A percentile compares a stretch with the other conserved stretches of the same genome.
phyloP scores from a whole-genome alignment of 352 stramenopile genomes.

The Phytophthora quininea region DNA sequence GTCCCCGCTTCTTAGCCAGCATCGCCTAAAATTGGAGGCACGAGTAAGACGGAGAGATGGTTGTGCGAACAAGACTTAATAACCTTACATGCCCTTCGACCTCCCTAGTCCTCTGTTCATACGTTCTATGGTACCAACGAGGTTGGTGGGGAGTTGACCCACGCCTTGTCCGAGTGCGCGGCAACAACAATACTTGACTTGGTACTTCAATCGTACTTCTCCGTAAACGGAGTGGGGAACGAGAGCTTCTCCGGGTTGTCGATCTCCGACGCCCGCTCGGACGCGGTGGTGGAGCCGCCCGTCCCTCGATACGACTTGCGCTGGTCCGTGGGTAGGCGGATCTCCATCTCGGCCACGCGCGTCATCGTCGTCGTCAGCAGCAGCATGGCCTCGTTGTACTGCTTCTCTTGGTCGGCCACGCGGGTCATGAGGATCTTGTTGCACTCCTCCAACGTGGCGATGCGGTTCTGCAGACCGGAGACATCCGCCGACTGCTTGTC shows the following conservation, averaged over 20 bases:
- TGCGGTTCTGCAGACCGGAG: slow-evolving; percentile 52
- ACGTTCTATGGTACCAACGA: slow-evolving; percentile 21
- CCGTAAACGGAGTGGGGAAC: slow-evolving; percentile 61
- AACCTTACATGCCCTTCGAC: slow-evolving; percentile 25
- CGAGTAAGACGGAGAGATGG: slow-evolving; percentile 1
- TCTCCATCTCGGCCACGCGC: slow-evolving; percentile 83
- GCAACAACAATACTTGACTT: slow-evolving; percentile 38
- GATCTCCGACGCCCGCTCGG: slow-evolving; percentile 50
- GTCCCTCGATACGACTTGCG: slow-evolving; percentile 53
- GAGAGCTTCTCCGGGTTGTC: slow-evolving; percentile 53
- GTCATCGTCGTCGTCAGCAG: slow-evolving; percentile 87
- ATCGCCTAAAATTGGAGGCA: not conserved
- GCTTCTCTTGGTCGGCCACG: slow-evolving; percentile 78
- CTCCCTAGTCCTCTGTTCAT: slow-evolving; percentile 19
- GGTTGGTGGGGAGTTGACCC: slow-evolving; percentile 14
- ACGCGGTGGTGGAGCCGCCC: slow-evolving; percentile 53
- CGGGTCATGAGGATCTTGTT: slow-evolving; percentile 78
- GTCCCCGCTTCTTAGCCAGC: too few species aligned
- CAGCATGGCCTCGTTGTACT: slow-evolving; percentile 89
- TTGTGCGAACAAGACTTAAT: slow-evolving; percentile 20
- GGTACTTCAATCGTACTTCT: slow-evolving; percentile 60
- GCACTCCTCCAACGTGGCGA: slow-evolving; percentile 68
- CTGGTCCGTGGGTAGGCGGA: slow-evolving; percentile 57
- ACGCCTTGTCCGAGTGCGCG: slow-evolving; percentile 16
- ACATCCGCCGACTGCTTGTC: slow-evolving; percentile 47